Evolutionary conservation across 176 grass and related monocot species (phyloP).

Genomic region (Poa pratensis): DNA sequence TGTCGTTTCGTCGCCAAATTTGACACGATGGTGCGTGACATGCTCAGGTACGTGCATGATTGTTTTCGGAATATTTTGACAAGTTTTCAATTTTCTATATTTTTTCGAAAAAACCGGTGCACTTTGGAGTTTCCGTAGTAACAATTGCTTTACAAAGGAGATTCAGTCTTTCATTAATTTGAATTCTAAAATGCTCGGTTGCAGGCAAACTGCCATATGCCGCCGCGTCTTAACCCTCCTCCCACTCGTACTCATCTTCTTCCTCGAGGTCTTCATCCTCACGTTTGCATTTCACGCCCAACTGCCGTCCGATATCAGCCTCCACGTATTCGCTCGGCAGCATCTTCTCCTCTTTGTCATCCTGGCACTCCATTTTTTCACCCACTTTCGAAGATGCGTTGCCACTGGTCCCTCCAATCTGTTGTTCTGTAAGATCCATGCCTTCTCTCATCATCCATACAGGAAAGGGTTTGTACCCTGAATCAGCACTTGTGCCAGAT

Average conservation of each 20-base stretch:
- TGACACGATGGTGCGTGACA: too few species aligned
- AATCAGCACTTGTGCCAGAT: slow-evolving; percentile 49
- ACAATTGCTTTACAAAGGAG: background rate
- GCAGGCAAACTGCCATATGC: background rate
- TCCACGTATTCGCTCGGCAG: slow-evolving; percentile 73
- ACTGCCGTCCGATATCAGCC: slow-evolving; percentile 70
- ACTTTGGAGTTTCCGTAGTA: too few species aligned
- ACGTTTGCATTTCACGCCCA: slow-evolving; percentile 80
- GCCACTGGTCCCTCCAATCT: slow-evolving; percentile 60
- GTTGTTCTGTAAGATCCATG: slow-evolving; percentile 90
- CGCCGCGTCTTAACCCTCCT: slow-evolving; percentile 62
- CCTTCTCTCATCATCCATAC: slow-evolving; percentile 88
- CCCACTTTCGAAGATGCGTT: background rate
- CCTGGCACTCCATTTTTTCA: slow-evolving; percentile 44
- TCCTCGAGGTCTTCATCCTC: slow-evolving; percentile 61
- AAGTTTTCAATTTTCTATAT: too few species aligned
- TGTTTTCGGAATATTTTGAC: too few species aligned
- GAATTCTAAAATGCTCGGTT: background rate
- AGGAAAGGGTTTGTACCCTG: slow-evolving; percentile 63
- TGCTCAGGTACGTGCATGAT: too few species aligned
- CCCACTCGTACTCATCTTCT: slow-evolving; percentile 69
- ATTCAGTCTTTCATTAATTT: background rate
- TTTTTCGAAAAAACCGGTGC: too few species aligned
- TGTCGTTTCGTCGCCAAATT: too few species aligned
- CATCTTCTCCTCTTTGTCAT: slow-evolving; percentile 66